Base-by-base conservation (phyloP, 345 rosid species). In the Eucalyptus victrix region DNA sequence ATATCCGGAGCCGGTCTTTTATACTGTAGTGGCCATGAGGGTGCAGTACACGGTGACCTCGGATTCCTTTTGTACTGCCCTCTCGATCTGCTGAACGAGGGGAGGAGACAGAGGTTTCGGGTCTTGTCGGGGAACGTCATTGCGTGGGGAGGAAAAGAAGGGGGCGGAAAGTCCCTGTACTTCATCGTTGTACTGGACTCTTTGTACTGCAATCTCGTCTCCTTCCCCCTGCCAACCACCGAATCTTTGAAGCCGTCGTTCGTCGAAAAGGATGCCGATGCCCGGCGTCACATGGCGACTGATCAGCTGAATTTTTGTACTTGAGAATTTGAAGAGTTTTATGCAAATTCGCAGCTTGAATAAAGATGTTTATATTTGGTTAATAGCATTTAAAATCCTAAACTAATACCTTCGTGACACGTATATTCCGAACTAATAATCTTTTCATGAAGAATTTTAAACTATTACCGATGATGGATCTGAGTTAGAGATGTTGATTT, bases 401-500 rank as follows among this genome's bases (percentile, higher is more conserved):
- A 32, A 67, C 0, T n/a, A 7, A n/a, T 30, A 65, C 3, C 0
- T 65, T 7, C 6, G 3, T 26, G 67, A 65, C 0, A 32, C 6
- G 2, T 32, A 16, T 67, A 8, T 0, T 16, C 3, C 2, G 12
- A 67, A 67, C 10, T 16, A 67, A 16, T 8, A 67, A 32, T 67
- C 3, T 9, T 32, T 19, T 32, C 11, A 0, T 8, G 6, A 16
- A 67, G 1, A 69, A 18, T 1, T 8, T 17, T 0, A 8, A 69
- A 32, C 7, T 2, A 3, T 3, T n/a, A 72, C 7, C 2, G 0
- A 72, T 24, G 37, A 4, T 21, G 11, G 3, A 37, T 37, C 42
- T 19, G 1, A 72, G 15, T 37, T 24, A 0, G 26, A 23, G 4
- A 0, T 1, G 0, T 4, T 56, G 28, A 3, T 56, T 56, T 37